Percentiles rank a stretch among this genome's conserved stretches.
Evolutionary conservation across 2,329 filamentous ascomycete genomes (phyloP).

Genomic region (Aspergillus calidoustus): DNA sequence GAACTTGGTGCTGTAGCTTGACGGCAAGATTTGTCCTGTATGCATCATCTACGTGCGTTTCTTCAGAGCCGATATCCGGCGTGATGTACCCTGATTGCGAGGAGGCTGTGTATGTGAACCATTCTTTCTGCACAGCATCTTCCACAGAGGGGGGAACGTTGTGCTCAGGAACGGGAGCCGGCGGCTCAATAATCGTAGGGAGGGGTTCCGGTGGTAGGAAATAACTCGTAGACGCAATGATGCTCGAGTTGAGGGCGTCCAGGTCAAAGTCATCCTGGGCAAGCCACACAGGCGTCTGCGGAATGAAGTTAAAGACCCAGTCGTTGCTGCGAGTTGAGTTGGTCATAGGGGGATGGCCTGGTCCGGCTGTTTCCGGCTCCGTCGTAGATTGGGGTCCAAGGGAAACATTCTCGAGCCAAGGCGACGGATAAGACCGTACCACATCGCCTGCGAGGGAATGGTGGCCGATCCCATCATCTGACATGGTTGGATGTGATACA

Average conservation of each 20-base stretch:
- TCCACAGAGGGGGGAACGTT: neutral
- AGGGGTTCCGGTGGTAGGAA: too few species aligned
- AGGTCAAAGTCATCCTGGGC: constrained; percentile 30
- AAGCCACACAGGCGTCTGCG: constrained; percentile 26
- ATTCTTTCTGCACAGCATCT: neutral
- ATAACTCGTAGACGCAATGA: neutral
- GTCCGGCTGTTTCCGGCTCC: too few species aligned
- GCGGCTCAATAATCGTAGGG: too few species aligned
- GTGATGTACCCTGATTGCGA: neutral
- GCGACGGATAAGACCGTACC: too few species aligned
- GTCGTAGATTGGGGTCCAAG: too few species aligned
- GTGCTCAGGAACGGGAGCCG: too few species aligned
- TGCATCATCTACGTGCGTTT: constrained; percentile 1
- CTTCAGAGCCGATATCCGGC: neutral
- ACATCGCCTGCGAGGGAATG: too few species aligned
- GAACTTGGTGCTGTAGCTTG: constrained; percentile 5
- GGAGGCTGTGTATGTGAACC: neutral
- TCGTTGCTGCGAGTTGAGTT: neutral
- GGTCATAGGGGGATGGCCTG: neutral
- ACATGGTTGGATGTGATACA: too few species aligned
- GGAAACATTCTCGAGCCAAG: too few species aligned
- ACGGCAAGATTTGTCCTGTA: constrained; percentile 4
- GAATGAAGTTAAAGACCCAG: constrained; percentile 15
- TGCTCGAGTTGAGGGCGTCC: constrained; percentile 24
- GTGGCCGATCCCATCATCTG: too few species aligned